Percentiles rank a stretch among this genome's conserved stretches.
These are phyloP conservation scores for Trypanosoma avium DNA, from an alignment of 208 protist species.

Conservation along the genomic window DNA sequence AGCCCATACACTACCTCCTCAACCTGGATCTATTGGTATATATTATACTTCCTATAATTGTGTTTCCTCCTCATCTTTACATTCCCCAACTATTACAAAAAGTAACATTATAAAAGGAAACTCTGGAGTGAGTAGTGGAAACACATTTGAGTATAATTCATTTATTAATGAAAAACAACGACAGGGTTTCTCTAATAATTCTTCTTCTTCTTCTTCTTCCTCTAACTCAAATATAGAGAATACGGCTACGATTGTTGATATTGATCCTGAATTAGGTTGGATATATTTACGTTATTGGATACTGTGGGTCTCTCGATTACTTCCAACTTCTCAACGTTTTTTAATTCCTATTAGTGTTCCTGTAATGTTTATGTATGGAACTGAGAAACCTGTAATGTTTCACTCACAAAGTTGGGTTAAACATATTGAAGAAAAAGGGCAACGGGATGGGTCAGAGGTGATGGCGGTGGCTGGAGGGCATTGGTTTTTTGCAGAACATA, in stretches of 20 bases:
- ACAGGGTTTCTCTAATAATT: too few relatives aligned
- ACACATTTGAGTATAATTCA: too few relatives aligned
- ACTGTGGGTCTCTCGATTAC: slow-evolving; percentile 14
- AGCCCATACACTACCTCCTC: neutral
- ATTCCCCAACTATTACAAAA: too few relatives aligned
- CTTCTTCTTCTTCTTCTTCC: too few relatives aligned
- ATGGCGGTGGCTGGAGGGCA: slow-evolving; percentile 63
- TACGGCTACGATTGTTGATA: neutral
- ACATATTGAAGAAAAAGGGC: slow-evolving; percentile 54
- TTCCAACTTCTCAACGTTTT: slow-evolving; percentile 51
- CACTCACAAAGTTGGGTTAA: slow-evolving; percentile 64
- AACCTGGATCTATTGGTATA: slow-evolving; percentile 4
- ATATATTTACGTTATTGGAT: slow-evolving; percentile 51
- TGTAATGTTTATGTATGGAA: slow-evolving; percentile 75
- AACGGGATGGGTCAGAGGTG: slow-evolving; percentile 62
- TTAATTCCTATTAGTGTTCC: slow-evolving; percentile 59
- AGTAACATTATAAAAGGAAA: too few relatives aligned
- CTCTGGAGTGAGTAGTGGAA: neutral
- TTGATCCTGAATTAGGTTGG: slow-evolving; percentile 29
- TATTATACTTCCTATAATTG: slow-evolving; percentile 2
- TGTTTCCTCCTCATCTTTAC: too few relatives aligned
- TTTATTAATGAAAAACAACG: too few relatives aligned
- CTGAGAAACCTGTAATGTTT: slow-evolving; percentile 43
- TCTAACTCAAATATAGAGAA: neutral
- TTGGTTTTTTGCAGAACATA: slow-evolving; percentile 78